Base-by-base conservation (phyloP, 805 yeast species). In the Barnettozyma siamensis region DNA sequence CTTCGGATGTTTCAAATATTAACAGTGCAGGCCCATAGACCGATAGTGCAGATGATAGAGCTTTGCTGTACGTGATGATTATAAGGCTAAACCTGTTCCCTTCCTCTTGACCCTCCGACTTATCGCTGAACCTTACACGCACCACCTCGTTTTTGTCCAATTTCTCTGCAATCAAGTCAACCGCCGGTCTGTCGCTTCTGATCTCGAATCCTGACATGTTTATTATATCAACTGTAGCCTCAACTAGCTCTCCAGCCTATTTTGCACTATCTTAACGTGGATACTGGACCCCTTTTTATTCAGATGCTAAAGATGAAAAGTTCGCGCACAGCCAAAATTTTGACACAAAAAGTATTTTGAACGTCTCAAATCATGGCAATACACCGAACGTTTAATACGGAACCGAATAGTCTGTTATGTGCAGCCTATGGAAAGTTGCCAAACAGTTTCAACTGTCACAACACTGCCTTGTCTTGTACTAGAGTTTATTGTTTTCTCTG, bases 21-120 rank as follows among this genome's bases (percentile, higher is more conserved):
- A 42, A n/a, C 16, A 34, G 38, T 9, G 36, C 45, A 33, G 41
- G 36, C 2, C 38, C 45, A 23, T 34, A 42, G 7, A 31, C 13
- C 4, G 38, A 30, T 16, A 38, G 23, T 6, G 31, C 20, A 2
- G 12, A 20, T 15, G 37, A 23, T 7, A 42, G 17, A 2, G 34
- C 24, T 3, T 7, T 18, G 10, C 24, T 16, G n/a, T 9, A 33
- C 3, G 45, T 42, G 13, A 40, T 24, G 12, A 40, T 15, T 4
- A 26, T 9, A 15, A 29, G 13, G 7, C 20, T n/a, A 10, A 11
- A n/a, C n/a, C n/a, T n/a, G n/a, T n/a, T 21, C 24, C 9, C 24
- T 21, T 21, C 24, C 27, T n/a, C n/a, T n/a, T n/a, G n/a, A n/a
- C n/a, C n/a, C n/a, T n/a, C n/a, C n/a, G n/a, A n/a, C n/a, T n/a